Evolutionary conservation across 1,284 basidiomycete species (phyloP), one percentile per base, ranked within the genome.

Genomic region (Ganoderma leucocontextum): DNA sequence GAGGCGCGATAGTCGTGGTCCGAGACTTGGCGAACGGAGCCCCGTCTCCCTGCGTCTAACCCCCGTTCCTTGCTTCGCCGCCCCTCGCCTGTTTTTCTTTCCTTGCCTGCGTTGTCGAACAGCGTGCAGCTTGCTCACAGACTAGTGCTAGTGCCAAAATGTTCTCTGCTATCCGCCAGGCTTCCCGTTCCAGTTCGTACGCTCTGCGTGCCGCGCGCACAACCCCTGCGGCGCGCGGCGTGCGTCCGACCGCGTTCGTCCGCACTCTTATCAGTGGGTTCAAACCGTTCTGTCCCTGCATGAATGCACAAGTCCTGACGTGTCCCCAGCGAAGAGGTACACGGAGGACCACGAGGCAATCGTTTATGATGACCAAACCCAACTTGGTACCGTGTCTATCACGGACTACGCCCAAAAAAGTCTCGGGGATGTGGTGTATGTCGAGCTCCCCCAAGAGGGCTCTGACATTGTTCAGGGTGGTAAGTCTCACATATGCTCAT

Each of bases 401-500:
- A 99, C 98, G 25, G 87, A 98, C 80, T 95, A 98, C 79, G 97
- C 97, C 4, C 96, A 99, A 80, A 89, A 91, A 67, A 91, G 92
- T 62, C 87, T 99, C 4, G 98, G 97, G 35, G 98, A 99, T 80
- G 96, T 99, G 67, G 97, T 99, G 61, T 99, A 96, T 82, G 96
- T 99, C 66, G 98, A 99, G 81, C 87, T 99, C 65, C 95, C 96
- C 3, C 75, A 81, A 15, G 79, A 87, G n/a, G 95, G 93, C 10
- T 85, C 87, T 2, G 82, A 89, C 73, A 86, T 99, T 67, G 79
- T 81, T 44, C 84, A 92, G 80, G 96, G 95, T 76, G 95, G 97
- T 98, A 73, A 72, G 91, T 79, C 44, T 19, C 25, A 9, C 33
- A 25, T 63, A 39, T 42, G 60, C 9, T 44, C 12, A n/a, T 57